phyloP scores from a whole-genome alignment of 73 alveolate genomes.

The Symbiodinium pilosum region DNA sequence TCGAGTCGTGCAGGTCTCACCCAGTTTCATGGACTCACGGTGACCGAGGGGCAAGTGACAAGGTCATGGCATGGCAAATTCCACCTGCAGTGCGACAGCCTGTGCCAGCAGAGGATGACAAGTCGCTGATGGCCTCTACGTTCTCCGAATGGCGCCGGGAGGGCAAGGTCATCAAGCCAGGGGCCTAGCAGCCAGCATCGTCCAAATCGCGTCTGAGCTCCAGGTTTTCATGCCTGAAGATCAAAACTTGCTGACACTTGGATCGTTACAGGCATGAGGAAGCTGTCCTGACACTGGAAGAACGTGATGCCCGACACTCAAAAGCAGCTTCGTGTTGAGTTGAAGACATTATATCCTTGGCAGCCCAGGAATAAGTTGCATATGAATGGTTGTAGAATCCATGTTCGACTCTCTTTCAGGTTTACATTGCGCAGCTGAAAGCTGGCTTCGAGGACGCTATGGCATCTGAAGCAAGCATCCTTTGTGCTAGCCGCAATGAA shows the following conservation, averaged over 20 bases:
- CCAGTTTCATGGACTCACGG: no score
- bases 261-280: constrained; percentile 37
- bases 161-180: constrained; percentile 57
- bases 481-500: no score
- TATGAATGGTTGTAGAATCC: no score
- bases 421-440: constrained; percentile 71
- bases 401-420: neutral
- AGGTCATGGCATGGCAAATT: no score
- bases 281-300: constrained; percentile 70
- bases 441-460: constrained; percentile 69
- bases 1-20: no score
- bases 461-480: no score
- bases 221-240: neutral
- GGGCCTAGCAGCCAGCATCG: neutral
- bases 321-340: neutral
- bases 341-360: no score
- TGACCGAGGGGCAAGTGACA: no score
- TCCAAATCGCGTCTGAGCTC: no score
- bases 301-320: constrained; percentile 30
- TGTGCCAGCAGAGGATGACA: neutral
- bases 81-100: no score
- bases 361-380: no score
- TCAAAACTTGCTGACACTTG: no score
- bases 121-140: constrained; percentile 30
- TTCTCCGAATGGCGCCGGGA: constrained; percentile 88